Conservation (phyloP, 805 yeast genomes). For the Soucietia sequanensis region DNA sequence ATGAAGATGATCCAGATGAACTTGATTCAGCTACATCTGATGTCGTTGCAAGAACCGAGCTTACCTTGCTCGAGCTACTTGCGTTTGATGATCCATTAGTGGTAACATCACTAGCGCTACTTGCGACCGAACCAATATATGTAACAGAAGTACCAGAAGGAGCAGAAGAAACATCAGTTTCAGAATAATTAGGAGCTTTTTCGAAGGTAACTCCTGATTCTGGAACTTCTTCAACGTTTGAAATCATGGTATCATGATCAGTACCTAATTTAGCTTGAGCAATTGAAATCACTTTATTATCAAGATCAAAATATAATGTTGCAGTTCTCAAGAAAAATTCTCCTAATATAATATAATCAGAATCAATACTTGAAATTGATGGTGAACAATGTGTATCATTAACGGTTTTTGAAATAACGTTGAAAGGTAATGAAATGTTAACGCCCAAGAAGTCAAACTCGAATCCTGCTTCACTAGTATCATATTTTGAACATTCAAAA, state of each 20-base stretch:
- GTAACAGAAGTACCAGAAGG: conserved; percentile 1
- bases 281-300: conserved; percentile 1
- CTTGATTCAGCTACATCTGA: too few species aligned
- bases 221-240: neutral
- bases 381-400: conserved; percentile 1
- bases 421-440: neutral
- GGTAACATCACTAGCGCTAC: too few species aligned
- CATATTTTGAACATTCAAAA: neutral
- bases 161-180: neutral
- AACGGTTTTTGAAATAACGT: neutral
- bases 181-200: conserved; percentile 1
- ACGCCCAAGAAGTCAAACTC: conserved; percentile 2
- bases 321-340: conserved; percentile 2
- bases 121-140: too few species aligned
- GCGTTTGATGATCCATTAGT: too few species aligned
- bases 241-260: conserved; percentile 1
- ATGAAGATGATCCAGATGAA: too few species aligned
- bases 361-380: conserved; percentile 1
- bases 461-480: neutral
- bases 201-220: neutral
- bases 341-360: conserved; percentile 2
- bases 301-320: conserved; percentile 1
- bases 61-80: too few species aligned
- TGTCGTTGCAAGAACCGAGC: too few species aligned
- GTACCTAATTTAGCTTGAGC: conserved; percentile 1